phyloP scores from a whole-genome alignment of 768 basidiomycete genomes.

The Suillus paluster region DNA sequence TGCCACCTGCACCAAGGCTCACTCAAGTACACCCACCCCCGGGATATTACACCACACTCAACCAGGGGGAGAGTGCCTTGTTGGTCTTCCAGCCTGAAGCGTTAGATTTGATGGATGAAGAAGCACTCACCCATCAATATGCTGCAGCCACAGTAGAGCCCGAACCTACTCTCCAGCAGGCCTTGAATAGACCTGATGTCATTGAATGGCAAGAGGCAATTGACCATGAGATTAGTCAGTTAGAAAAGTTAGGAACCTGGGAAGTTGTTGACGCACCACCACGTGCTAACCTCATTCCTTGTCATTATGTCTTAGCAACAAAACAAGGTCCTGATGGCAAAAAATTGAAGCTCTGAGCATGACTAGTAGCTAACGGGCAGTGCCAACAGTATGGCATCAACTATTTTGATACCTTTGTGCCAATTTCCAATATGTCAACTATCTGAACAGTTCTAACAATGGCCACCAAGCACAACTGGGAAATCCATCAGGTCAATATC shows the following conservation, averaged over 20 bases:
- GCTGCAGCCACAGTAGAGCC: neutral
- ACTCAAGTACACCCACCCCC: too few species aligned
- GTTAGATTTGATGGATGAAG: too few species aligned
- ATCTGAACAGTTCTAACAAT: conserved; percentile 15
- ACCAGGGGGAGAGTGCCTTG: too few species aligned
- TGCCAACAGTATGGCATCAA: conserved; percentile 13
- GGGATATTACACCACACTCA: too few species aligned
- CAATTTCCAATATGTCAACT: conserved; percentile 11
- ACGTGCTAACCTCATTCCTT: conserved; percentile 31
- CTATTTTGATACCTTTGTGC: conserved; percentile 25
- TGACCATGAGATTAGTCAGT: conserved; percentile 16
- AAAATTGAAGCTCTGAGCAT: neutral
- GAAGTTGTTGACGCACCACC: conserved; percentile 27
- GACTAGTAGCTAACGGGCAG: conserved; percentile 2
- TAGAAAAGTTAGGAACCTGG: conserved; percentile 32
- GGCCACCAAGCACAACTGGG: conserved; percentile 13
- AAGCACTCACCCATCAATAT: too few species aligned
- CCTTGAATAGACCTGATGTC: conserved; percentile 4
- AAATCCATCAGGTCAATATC: conserved; percentile 18
- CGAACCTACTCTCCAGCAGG: conserved; percentile 4
- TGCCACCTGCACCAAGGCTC: too few species aligned
- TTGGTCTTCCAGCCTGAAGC: too few species aligned
- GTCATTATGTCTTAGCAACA: conserved; percentile 5
- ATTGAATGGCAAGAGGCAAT: conserved; percentile 10
- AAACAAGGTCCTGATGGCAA: conserved; percentile 3